Base-by-base conservation (phyloP, 23 red algal genomes). In the Gracilaria gracilis region DNA sequence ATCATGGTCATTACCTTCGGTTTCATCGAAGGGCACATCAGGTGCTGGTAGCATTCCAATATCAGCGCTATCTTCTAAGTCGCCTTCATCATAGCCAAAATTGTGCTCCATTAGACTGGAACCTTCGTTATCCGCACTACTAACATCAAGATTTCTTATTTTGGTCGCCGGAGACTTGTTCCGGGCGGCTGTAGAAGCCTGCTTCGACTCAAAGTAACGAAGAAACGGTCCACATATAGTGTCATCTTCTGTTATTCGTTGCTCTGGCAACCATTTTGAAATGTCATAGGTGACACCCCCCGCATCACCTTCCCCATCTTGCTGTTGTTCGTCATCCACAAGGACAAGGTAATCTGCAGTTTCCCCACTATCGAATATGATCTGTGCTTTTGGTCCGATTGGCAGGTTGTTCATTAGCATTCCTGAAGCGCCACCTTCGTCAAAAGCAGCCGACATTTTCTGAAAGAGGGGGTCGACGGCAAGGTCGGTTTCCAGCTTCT, bases 391-490 rank as follows among this genome's bases (percentile, higher is more conserved):
- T 19, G 84, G 66, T 29, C 89, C 82, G 24, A 94, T 59, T 9
- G 84, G 78, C 74, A 97, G 48, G 61, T 89, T 87, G 74, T 93
- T 92, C 61, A 95, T 31, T 24, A 98, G 81, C 83, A 95, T 89
- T 24, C 92, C 86, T 67, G 64, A 81, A 25, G 96, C 91, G 20
- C 94, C 96, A 23, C 89, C 89, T 74, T 95, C 86, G 69, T 98
- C 83, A 82, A 98, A 93, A n/a, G 93, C 87, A 49, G 85, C 93
- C 13, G 93, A 93, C 85, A 98, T 92, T 69, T 94, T 93, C 83
- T 94, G 81, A 84, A 98, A 98, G 36, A 98, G 62, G 19, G 96
- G 96, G 55, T 98, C 96, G 4, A 98, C 82, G 44, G 83, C 84
- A 37, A 82, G 79, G 39, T 95, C 96, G 57, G 76, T 81, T 64